phyloP scores from a whole-genome alignment of 352 stramenopile species.

The Nothophytophthora sp. region DNA sequence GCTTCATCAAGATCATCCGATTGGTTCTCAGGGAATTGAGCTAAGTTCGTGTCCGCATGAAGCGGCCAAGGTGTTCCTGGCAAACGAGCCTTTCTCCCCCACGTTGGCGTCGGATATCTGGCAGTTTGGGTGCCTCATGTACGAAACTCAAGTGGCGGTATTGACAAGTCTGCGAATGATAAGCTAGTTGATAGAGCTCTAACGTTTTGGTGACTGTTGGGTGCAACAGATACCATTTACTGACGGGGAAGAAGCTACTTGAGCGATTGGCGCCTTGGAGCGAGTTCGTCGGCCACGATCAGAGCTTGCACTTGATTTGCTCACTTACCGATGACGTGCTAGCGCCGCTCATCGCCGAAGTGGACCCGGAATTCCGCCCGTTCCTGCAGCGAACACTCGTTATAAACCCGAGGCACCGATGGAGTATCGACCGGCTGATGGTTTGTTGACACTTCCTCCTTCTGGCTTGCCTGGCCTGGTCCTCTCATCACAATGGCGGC shows the following conservation, averaged over 20 bases:
- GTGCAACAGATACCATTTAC: conserved; percentile 44
- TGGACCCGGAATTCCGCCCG: conserved; percentile 29
- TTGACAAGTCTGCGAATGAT: too few species aligned
- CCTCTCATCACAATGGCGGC: too few species aligned
- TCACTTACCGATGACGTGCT: conserved; percentile 57
- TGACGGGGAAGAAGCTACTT: conserved; percentile 44
- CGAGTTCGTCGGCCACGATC: conserved; percentile 25
- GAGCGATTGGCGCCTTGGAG: conserved; percentile 51
- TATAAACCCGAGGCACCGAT: conserved; percentile 47
- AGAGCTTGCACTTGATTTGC: conserved; percentile 57
- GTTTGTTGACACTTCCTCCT: conserved; percentile 15
- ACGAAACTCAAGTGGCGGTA: too few species aligned
- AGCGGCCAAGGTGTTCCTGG: conserved; percentile 47
- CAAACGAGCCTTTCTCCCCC: conserved; percentile 37
- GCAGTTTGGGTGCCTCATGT: conserved; percentile 80
- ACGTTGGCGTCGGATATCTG: conserved; percentile 63
- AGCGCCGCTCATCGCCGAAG: conserved; percentile 29
- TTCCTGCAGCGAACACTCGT: conserved; percentile 49
- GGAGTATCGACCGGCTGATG: conserved; percentile 48
- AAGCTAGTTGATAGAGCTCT: not conserved
- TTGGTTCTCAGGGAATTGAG: conserved; percentile 31
- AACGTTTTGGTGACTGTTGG: not conserved
- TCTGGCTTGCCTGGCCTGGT: too few species aligned
- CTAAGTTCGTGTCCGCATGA: conserved; percentile 45
- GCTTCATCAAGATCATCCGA: conserved; percentile 25